Conservation (phyloP, 2,329 filamentous ascomycete species). For the Cercospora berteroae region DNA sequence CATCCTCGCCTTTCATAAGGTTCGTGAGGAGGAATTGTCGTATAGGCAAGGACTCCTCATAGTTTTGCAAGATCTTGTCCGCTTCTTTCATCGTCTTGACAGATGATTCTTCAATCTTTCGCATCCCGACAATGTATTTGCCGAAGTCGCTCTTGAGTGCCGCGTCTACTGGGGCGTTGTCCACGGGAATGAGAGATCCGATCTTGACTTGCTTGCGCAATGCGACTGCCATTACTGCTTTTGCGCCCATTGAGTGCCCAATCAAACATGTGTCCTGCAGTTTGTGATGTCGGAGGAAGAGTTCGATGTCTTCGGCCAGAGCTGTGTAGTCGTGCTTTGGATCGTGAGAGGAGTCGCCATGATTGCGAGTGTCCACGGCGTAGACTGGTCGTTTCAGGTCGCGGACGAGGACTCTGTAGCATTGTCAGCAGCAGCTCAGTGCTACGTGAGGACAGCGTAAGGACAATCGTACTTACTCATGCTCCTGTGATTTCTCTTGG, state of each 20-base stretch:
- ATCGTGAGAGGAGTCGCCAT: slow-evolving; percentile 83
- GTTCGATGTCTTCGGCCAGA: slow-evolving; percentile 79
- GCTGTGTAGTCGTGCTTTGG: slow-evolving; percentile 72
- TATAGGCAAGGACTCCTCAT: slow-evolving; percentile 71
- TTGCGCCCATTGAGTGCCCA: slow-evolving; percentile 96
- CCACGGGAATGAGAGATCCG: slow-evolving; percentile 73
- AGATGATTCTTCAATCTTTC: slow-evolving; percentile 67
- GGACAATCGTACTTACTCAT: slow-evolving; percentile 77
- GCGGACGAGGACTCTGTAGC: slow-evolving; percentile 69
- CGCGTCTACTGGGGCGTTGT: slow-evolving; percentile 87
- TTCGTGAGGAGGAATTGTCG: slow-evolving; percentile 93
- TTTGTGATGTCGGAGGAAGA: slow-evolving; percentile 70
- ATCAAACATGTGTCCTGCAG: slow-evolving; percentile 74
- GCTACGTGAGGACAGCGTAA: slow-evolving; percentile 2
- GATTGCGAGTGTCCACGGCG: slow-evolving; percentile 84
- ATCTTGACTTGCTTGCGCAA: slow-evolving; percentile 67
- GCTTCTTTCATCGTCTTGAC: slow-evolving; percentile 73
- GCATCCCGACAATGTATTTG: slow-evolving; percentile 82
- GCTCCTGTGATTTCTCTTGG: slow-evolving; percentile 88
- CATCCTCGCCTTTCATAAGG: slow-evolving; percentile 58
- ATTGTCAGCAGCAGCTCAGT: neutral
- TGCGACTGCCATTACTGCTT: slow-evolving; percentile 85
- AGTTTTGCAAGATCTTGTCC: slow-evolving; percentile 71
- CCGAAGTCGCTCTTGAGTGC: slow-evolving; percentile 71
- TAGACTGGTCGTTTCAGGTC: slow-evolving; percentile 80